phyloP scores from a whole-genome alignment of 495 filamentous ascomycete species.

The Annulohypoxylon stygium region DNA sequence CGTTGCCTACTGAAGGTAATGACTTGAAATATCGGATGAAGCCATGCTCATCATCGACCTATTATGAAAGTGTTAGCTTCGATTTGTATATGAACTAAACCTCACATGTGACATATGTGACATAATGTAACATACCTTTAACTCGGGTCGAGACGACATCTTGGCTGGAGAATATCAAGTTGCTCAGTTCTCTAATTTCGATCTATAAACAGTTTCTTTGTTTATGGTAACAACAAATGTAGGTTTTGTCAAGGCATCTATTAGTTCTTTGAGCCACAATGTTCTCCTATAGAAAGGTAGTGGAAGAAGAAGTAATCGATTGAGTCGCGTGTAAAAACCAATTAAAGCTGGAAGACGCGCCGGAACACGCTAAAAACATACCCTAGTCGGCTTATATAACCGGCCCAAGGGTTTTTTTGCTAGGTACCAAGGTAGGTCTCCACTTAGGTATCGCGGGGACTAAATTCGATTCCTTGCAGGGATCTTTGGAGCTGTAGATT shows the following conservation, averaged over 20 bases:
- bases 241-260: background rate
- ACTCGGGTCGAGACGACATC: conserved; percentile 92
- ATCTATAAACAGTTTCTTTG: background rate
- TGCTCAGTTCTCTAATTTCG: background rate
- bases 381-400: background rate
- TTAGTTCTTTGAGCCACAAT: conserved; percentile 1
- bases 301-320: background rate
- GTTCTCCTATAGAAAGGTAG: conserved; percentile 4
- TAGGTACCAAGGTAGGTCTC: background rate
- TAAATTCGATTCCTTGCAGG: background rate
- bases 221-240: background rate
- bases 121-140: conserved; percentile 71
- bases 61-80: conserved; percentile 9
- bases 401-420: background rate
- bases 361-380: conserved; percentile 39
- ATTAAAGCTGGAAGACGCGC: conserved; percentile 50
- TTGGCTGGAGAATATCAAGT: conserved; percentile 35
- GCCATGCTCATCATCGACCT: conserved; percentile 96
- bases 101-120: conserved; percentile 48
- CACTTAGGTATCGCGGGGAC: background rate
- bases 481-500: background rate
- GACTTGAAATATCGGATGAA: conserved; percentile 96
- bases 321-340: conserved; percentile 46
- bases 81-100: background rate
- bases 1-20: conserved; percentile 74